phyloP scores from a whole-genome alignment of 345 rosid species.

The Syzygium aromaticum region DNA sequence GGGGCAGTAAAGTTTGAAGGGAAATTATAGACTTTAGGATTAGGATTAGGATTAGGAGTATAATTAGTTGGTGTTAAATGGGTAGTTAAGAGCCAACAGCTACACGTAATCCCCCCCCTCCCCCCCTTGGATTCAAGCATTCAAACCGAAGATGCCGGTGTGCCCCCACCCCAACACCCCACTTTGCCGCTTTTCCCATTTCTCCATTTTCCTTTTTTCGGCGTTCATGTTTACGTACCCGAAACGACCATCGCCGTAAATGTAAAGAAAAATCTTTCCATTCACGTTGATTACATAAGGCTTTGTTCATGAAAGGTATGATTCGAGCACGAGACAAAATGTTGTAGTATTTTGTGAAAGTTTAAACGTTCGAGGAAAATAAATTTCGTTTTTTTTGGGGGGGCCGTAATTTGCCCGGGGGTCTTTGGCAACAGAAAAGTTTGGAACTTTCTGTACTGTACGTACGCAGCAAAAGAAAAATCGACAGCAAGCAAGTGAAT shows the following conservation, averaged over 20 bases:
- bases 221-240: not conserved
- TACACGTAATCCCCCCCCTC: not conserved
- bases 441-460: not conserved
- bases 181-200: not conserved
- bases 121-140: not conserved
- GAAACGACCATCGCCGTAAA: no score
- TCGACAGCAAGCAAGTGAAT: not conserved
- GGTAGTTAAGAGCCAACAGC: constrained; percentile 3
- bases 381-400: no score
- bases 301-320: no score
- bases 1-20: not conserved
- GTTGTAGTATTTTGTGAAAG: no score
- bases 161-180: not conserved
- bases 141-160: not conserved
- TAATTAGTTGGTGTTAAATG: not conserved
- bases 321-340: no score
- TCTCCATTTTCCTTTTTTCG: not conserved
- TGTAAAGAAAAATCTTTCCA: no score
- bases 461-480: not conserved
- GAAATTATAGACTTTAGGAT: not conserved
- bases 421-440: not conserved
- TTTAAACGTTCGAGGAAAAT: no score
- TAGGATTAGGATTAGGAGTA: not conserved
- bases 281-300: no score
- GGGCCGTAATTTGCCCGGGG: no score